Conservation (phyloP, 768 basidiomycete genomes). For the Hortiboletus flavorubellus region DNA sequence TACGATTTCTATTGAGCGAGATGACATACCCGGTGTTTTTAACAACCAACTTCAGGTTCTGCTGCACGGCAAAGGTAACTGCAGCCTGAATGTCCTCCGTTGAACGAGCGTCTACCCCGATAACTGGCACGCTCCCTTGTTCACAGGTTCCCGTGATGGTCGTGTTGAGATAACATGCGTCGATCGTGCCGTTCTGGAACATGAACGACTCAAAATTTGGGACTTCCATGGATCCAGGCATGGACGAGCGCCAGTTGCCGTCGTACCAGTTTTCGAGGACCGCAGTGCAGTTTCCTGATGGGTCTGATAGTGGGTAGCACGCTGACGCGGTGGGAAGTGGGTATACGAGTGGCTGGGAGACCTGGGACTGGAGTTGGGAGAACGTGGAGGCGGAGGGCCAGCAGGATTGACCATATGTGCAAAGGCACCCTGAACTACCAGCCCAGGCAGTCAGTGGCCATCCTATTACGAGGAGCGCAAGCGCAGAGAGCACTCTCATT, state of each 20-base stretch:
- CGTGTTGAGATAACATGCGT: slow-evolving; percentile 33
- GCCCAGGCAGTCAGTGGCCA: neutral
- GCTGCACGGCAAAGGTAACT: slow-evolving; percentile 21
- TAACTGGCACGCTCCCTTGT: slow-evolving; percentile 25
- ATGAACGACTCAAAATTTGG: slow-evolving; percentile 34
- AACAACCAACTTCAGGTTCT: slow-evolving; percentile 23
- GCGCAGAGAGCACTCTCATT: neutral
- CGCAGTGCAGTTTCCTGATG: slow-evolving; percentile 38
- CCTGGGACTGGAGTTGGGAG: slow-evolving; percentile 11
- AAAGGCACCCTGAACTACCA: slow-evolving; percentile 11
- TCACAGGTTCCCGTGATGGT: slow-evolving; percentile 18
- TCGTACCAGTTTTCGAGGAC: slow-evolving; percentile 29
- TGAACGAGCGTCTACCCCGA: slow-evolving; percentile 24
- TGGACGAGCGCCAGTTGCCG: slow-evolving; percentile 40
- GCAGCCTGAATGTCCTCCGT: slow-evolving; percentile 26
- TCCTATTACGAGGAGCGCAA: neutral
- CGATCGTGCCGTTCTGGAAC: slow-evolving; percentile 45
- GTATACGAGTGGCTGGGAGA: slow-evolving; percentile 17
- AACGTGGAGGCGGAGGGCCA: slow-evolving; percentile 16
- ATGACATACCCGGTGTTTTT: slow-evolving; percentile 28
- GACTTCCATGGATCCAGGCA: slow-evolving; percentile 40
- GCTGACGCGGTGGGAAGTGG: slow-evolving; percentile 16
- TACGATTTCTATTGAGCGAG: neutral
- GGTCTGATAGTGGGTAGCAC: slow-evolving; percentile 15
- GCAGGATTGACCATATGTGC: slow-evolving; percentile 17